phyloP scores from a whole-genome alignment of 163 green algal species.

The Prototheca wickerhamii region DNA sequence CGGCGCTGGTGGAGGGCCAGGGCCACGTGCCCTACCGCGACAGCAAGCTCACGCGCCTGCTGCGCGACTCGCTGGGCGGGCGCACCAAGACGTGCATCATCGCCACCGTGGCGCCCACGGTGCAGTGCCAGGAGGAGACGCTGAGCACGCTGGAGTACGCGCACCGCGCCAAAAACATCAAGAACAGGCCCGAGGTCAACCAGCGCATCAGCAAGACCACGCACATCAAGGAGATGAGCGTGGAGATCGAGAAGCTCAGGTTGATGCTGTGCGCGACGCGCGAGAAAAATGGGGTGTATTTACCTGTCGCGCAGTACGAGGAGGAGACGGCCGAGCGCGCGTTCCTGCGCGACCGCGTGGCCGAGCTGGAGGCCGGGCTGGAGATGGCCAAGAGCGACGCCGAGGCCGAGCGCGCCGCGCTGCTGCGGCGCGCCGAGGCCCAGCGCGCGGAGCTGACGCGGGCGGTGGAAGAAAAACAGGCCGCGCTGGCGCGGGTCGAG shows the following conservation, averaged over 20 bases:
- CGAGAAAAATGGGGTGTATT: conserved; percentile 72
- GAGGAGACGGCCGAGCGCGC: conserved; percentile 42
- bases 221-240: conserved; percentile 92
- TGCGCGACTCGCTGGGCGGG: conserved; percentile 92
- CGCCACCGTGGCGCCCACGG: conserved; percentile 86
- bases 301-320: conserved; percentile 47
- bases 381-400: too few species aligned
- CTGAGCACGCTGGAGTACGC: conserved; percentile 85
- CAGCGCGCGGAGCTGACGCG: conserved; percentile 7
- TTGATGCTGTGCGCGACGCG: conserved; percentile 60
- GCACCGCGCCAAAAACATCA: conserved; percentile 93
- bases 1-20: conserved; percentile 77
- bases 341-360: conserved; percentile 13
- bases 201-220: conserved; percentile 88
- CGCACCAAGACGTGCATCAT: conserved; percentile 99
- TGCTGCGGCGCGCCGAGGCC: too few species aligned
- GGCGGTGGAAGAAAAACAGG: conserved; percentile 9
- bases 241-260: conserved; percentile 90
- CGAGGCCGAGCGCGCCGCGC: conserved; percentile 31
- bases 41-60: conserved; percentile 93
- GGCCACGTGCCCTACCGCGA: conserved; percentile 71
- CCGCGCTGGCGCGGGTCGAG: conserved; percentile 17
- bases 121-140: conserved; percentile 71
- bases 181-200: conserved; percentile 83
- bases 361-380: conserved; percentile 29